Conservation (phyloP, 306 rosid species). For the Astragalus glycyphyllos region DNA sequence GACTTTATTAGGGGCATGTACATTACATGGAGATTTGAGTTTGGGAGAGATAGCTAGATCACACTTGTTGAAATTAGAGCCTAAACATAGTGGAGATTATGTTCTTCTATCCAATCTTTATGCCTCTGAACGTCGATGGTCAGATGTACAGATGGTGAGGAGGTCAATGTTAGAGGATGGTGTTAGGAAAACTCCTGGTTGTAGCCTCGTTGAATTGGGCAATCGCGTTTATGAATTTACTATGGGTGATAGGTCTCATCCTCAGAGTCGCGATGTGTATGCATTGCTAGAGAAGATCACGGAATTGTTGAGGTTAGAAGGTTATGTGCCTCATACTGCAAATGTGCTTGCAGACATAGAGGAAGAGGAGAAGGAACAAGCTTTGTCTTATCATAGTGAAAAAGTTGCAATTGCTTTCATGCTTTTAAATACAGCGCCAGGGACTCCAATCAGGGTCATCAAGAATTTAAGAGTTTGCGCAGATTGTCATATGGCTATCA, state of each 20-base stretch:
- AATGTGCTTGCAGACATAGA: constrained; percentile 67
- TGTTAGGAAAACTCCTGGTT: constrained; percentile 64
- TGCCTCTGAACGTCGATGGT: constrained; percentile 61
- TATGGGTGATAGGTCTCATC: constrained; percentile 65
- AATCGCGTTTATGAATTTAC: constrained; percentile 60
- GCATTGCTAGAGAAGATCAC: constrained; percentile 55
- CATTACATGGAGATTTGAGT: constrained; percentile 54
- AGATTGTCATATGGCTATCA: constrained; percentile 69
- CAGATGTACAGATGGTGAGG: constrained; percentile 56
- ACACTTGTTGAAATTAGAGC: constrained; percentile 53
- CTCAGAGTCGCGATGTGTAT: constrained; percentile 57
- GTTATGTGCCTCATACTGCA: constrained; percentile 61
- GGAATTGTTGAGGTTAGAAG: constrained; percentile 58
- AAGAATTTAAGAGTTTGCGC: constrained; percentile 65
- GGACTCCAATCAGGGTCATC: constrained; percentile 61
- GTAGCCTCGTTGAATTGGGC: constrained; percentile 63
- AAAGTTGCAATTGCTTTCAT: constrained; percentile 66
- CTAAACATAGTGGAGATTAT: constrained; percentile 63
- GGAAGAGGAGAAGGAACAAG: constrained; percentile 71
- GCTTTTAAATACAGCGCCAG: constrained; percentile 58
- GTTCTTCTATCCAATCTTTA: constrained; percentile 69
- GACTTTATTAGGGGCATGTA: constrained; percentile 63
- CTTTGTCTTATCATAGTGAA: constrained; percentile 67
- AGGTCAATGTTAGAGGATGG: constrained; percentile 59
- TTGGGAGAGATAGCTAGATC: constrained; percentile 62